These are phyloP conservation scores for Xylariaceae sp. DNA, from an alignment of 2,329 filamentous ascomycete genomes.

Conservation along the genomic window DNA sequence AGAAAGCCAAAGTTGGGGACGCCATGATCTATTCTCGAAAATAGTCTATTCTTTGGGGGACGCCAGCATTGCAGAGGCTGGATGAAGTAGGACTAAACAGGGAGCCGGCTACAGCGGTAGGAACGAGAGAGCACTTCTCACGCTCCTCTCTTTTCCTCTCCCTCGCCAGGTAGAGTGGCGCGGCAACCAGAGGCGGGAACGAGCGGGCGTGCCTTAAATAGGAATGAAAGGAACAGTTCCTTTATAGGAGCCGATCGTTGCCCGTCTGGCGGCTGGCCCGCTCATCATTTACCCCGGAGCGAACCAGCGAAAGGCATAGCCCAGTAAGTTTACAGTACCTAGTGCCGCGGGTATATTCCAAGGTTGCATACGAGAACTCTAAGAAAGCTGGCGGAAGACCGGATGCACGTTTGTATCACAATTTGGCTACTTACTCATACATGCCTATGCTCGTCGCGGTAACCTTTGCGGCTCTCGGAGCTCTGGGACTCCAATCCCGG, in stretches of 20 bases:
- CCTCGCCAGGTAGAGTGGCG: not conserved
- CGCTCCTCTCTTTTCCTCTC: not conserved
- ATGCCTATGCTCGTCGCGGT: not conserved
- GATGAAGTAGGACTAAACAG: not conserved
- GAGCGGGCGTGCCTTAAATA: not conserved
- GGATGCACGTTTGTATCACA: constrained; percentile 8
- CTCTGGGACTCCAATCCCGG: constrained; percentile 7
- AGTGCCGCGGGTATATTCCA: too few relatives aligned
- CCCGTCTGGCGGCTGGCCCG: too few relatives aligned
- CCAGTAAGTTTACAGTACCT: not conserved
- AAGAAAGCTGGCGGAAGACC: constrained; percentile 6
- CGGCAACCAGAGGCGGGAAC: not conserved
- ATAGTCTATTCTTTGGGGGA: not conserved
- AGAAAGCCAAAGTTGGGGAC: constrained; percentile 1
- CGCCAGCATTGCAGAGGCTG: not conserved
- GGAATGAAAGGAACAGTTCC: not conserved
- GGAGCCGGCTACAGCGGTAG: not conserved
- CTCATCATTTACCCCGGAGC: not conserved
- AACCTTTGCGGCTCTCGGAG: constrained; percentile 12
- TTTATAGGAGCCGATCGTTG: not conserved
- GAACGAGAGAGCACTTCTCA: not conserved
- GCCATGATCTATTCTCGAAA: constrained; percentile 3
- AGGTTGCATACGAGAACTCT: constrained; percentile 1
- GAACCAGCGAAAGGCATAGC: not conserved
- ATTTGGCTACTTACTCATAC: not conserved